Evolutionary conservation across 2,329 filamentous ascomycete species (phyloP), one percentile per base, ranked within the genome.

Genomic region (Annulohypoxylon truncatum): DNA sequence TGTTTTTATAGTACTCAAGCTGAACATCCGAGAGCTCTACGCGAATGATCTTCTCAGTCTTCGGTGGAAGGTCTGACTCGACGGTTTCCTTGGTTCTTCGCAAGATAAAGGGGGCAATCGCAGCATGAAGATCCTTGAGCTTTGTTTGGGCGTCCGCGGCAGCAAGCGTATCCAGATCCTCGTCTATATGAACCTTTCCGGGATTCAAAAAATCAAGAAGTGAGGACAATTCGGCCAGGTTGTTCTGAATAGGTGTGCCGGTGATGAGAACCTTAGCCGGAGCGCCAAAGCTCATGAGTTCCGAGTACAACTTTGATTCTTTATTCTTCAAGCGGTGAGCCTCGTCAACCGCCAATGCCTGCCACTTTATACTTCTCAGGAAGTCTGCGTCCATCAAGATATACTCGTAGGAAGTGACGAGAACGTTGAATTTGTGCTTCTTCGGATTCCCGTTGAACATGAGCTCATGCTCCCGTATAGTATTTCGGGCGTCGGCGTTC

Each of bases 1-100:
- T 98, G 76, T 98, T 98, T 81, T 98, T 98, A 84, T 99, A 99
- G 79, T 97, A 98, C 70, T 99, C 95, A 8, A 98, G 84, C 77
- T 99, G 96, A 26, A 98, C 90, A 79, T 99, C 96, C 0, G 96
- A 97, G 53, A 99, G 85, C 79, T 98, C 96, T 40, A 99, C 96
- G 60, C 96, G 93, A 77, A 99, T 97, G 71, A 99, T 99, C 83
- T 98, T 99, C 78, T 99, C 96, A 0, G 93, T 97, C 83, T 99
- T 99, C 0, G 95, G 94, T 10, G 96, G 96, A 24, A 99, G 83
- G 72, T 99, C 96, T 20, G 94, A 97, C 78, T 98, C 96, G 6
- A 99, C 96, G 61, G 96, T 97, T 76, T 97, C 93, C 80, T 99
- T 99, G 15, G 96, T 98, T 54, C 96, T 91, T 38, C 96, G 93